Conservation (phyloP, 495 filamentous ascomycete species). For the Letharia lupina region DNA sequence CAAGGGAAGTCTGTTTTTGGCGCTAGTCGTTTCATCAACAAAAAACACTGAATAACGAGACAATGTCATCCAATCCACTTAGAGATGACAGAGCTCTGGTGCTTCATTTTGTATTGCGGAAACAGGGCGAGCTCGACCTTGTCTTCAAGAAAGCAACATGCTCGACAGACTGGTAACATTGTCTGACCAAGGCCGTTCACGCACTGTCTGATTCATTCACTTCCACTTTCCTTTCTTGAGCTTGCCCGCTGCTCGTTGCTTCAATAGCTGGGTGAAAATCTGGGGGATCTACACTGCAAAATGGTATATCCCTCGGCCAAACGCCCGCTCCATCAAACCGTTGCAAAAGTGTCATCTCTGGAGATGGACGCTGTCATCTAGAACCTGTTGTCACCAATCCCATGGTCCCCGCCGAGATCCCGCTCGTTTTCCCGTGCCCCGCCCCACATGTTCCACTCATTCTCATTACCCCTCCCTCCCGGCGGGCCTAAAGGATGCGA, state of each 20-base stretch:
- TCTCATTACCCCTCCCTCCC: neutral
- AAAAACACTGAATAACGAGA: neutral
- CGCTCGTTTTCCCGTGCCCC: slow-evolving; percentile 16
- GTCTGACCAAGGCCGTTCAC: neutral
- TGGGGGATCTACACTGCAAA: neutral
- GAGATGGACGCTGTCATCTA: neutral
- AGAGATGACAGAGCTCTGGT: neutral
- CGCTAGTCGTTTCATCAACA: neutral
- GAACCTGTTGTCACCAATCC: slow-evolving; percentile 20
- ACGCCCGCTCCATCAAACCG: neutral
- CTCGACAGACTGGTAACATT: neutral
- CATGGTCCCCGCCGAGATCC: slow-evolving; percentile 17
- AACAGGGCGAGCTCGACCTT: neutral
- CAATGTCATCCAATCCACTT: neutral
- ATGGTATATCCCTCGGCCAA: slow-evolving; percentile 4
- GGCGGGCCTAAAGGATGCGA: slow-evolving; percentile 20
- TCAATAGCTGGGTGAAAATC: neutral
- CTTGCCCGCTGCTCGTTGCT: neutral
- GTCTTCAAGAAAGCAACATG: neutral
- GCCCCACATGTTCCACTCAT: neutral
- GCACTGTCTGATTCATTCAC: neutral
- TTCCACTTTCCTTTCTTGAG: neutral
- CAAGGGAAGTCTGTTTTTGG: neutral
- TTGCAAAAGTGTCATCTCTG: neutral
- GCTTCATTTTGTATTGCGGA: neutral